A percentile compares a stretch with the other conserved stretches of the same genome.
Evolutionary conservation across 176 grass and related monocot genomes (phyloP).

Genomic region (sorghum (Sorghum bicolor)): Sorghum_bicolor_NCBIv3 NC_012878.2:4146001-4146500

Average conservation of each 20-base stretch:
- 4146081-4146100: slow-evolving; percentile 35
- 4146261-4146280: slow-evolving; percentile 20
- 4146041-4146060: slow-evolving; percentile 18
- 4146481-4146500: too few relatives aligned
- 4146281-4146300: slow-evolving; percentile 12
- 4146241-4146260: slow-evolving; percentile 49
- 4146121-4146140: slow-evolving; percentile 22
- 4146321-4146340: background rate
- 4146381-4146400: too few relatives aligned
- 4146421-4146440: too few relatives aligned
- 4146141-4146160: slow-evolving; percentile 36
- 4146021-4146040: background rate
- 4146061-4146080: slow-evolving; percentile 23
- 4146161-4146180: slow-evolving; percentile 49
- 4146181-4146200: slow-evolving; percentile 33
- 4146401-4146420: too few relatives aligned
- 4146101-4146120: slow-evolving; percentile 42
- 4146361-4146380: too few relatives aligned
- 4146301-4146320: background rate
- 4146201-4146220: slow-evolving; percentile 10
- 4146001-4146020: slow-evolving; percentile 22
- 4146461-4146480: too few relatives aligned
- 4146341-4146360: too few relatives aligned
- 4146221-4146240: slow-evolving; percentile 21
- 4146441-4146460: too few relatives aligned